phyloP scores from a whole-genome alignment of 2,329 filamentous ascomycete species.

The Gremmenia infestans region DNA sequence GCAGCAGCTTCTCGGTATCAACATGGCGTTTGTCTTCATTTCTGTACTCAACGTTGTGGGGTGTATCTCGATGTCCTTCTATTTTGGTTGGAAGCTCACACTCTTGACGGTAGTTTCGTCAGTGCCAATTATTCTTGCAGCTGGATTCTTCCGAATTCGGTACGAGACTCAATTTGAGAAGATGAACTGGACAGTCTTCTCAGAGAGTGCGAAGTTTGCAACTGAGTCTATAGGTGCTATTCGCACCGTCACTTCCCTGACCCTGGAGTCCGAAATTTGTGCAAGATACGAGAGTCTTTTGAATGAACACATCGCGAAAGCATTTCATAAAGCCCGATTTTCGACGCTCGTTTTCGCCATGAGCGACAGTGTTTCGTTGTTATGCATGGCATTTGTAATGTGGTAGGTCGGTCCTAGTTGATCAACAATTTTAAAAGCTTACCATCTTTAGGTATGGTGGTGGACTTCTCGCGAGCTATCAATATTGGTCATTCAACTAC shows the following conservation, averaged over 20 bases:
- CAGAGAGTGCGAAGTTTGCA: conserved; percentile 55
- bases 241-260: conserved; percentile 55
- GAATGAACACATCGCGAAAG: conserved; percentile 39
- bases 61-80: conserved; percentile 59
- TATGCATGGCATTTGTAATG: conserved; percentile 54
- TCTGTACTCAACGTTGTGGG: conserved; percentile 62
- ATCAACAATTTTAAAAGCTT: background rate
- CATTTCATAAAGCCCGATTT: conserved; percentile 41
- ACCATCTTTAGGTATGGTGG: conserved; percentile 31
- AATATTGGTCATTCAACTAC: conserved; percentile 31
- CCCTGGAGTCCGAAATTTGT: conserved; percentile 53
- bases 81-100: conserved; percentile 71
- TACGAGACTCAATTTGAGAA: conserved; percentile 49
- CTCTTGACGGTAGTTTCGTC: conserved; percentile 58
- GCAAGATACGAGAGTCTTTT: conserved; percentile 43
- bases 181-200: conserved; percentile 52
- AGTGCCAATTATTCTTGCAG: conserved; percentile 43
- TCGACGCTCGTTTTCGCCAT: conserved; percentile 47
- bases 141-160: conserved; percentile 43
- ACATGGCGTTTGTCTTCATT: conserved; percentile 49
- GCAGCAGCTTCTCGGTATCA: conserved; percentile 42
- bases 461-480: conserved; percentile 38
- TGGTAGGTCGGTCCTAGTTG: conserved; percentile 37
- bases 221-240: conserved; percentile 56
- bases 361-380: conserved; percentile 49